A percentile compares a stretch with the other conserved stretches of the same genome.
Conservation (phyloP, 129 eudicot species). For the Flaveria sonorensis region DNA sequence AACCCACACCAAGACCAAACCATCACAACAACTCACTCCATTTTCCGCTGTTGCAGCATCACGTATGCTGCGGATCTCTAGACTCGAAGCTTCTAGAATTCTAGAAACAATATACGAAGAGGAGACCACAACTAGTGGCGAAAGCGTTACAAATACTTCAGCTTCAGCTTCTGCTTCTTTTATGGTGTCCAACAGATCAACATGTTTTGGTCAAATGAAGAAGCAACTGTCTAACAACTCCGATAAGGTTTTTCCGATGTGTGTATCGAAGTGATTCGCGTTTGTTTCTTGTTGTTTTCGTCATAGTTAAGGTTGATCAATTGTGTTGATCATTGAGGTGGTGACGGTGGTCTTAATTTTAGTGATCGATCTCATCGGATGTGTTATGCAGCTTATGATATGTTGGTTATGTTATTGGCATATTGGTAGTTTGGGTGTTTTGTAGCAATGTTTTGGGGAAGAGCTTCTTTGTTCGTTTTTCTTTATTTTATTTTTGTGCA, state of each 20-base stretch:
- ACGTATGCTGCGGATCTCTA: conserved; percentile 8
- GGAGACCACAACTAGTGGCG: background rate
- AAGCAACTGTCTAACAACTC: conserved; percentile 17
- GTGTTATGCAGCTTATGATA: too few species aligned
- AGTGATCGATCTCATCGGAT: too few species aligned
- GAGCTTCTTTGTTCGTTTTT: too few species aligned
- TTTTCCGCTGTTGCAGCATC: conserved; percentile 34
- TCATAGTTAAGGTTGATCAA: too few species aligned
- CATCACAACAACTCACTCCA: conserved; percentile 28
- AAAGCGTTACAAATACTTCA: conserved; percentile 17
- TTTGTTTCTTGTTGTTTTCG: background rate
- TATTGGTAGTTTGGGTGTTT: too few species aligned
- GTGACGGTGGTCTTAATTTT: too few species aligned
- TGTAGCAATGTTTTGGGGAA: too few species aligned
- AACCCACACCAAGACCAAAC: conserved; percentile 27
- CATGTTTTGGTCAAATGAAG: conserved; percentile 24
- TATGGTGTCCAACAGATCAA: conserved; percentile 14
- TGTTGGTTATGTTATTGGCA: too few species aligned
- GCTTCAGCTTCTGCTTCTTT: conserved; percentile 26
- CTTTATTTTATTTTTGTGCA: background rate
- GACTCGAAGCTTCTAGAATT: conserved; percentile 10
- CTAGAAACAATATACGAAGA: conserved; percentile 35
- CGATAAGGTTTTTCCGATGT: conserved; percentile 4
- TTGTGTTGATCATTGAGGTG: too few species aligned
- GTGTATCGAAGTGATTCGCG: conserved; percentile 9